Base-by-base conservation (phyloP, 768 basidiomycete genomes). In the Lactarius trivialis region DNA sequence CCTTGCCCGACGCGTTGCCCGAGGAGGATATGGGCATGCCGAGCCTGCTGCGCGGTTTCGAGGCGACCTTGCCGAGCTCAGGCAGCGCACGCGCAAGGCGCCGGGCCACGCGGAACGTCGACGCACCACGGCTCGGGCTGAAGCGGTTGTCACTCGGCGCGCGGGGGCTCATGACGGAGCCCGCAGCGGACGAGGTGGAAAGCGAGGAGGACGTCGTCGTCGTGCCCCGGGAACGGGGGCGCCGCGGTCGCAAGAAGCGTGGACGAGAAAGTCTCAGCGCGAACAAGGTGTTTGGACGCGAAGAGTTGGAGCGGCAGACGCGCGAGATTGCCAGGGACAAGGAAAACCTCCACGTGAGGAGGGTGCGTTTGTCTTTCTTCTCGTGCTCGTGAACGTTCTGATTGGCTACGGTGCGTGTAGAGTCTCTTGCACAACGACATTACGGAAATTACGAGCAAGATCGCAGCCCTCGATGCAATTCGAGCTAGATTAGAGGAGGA, bases 1-100 rank as follows among this genome's bases (percentile, higher is more conserved):
- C 88, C 34, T 81, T 93, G 2, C 91, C 91, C 2, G 89, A 91
- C 67, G 82, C 82, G 17, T 82, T 83, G 15, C 82, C 91, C 3
- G 88, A 89, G 2, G 89, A 89, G 3, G 89, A 91, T 65, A 81
- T 82, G 12, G 84, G 83, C 19, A 82, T 84, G 68, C 85, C 94
- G 55, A 91, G 90, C 68, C 78, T 98, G 36, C 76, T 97, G 45
- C 84, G 88, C 50, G 96, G 96, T 0, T 98, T 98, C 74, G 89
- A 91, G 69, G 96, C 96, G 19, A 98, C 96, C 2, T 89, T 97
- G 48, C 96, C 96, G 14, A 90, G 89, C 70, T 84, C 94, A 41
- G 89, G 93, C 67, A 82, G 85, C 70, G 81, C 91, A 58, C 86
- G 89, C 64, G 78, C 83, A 15, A 78, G 93, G 63, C 75, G 94